Evolutionary conservation across 2,329 filamentous ascomycete genomes (phyloP).

Genomic region (Incumbomyces lentus): DNA sequence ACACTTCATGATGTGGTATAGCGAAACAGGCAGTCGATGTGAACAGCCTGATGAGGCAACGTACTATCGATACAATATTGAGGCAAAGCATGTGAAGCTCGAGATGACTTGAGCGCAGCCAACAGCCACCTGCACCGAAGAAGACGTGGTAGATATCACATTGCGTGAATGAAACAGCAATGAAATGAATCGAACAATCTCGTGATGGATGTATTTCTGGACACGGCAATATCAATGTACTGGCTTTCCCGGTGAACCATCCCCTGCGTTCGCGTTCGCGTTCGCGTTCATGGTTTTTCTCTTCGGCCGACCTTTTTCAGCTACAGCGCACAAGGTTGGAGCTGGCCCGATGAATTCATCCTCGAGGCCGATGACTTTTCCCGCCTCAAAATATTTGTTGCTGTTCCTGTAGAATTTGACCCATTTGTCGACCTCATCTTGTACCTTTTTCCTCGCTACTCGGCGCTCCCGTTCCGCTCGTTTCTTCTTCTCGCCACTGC

Average conservation of each 20-base stretch:
- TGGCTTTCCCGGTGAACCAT: slow-evolving; percentile 16
- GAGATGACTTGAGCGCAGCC: not conserved
- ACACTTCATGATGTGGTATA: not conserved
- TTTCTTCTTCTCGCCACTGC: slow-evolving; percentile 36
- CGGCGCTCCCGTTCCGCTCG: slow-evolving; percentile 53
- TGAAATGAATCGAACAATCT: no score
- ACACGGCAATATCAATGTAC: slow-evolving; percentile 11
- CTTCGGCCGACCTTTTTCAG: slow-evolving; percentile 55
- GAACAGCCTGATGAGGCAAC: not conserved
- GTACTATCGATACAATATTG: slow-evolving; percentile 2
- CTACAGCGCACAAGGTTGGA: slow-evolving; percentile 59
- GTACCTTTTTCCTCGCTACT: slow-evolving; percentile 54
- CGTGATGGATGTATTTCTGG: no score
- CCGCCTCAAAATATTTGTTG: slow-evolving; percentile 72
- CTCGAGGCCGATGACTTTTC: slow-evolving; percentile 50
- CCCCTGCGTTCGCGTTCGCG: not conserved
- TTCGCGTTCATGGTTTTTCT: slow-evolving; percentile 25
- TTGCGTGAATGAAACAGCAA: not conserved
- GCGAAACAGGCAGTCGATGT: slow-evolving; percentile 1
- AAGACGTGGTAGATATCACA: not conserved
- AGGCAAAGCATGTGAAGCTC: slow-evolving; percentile 1
- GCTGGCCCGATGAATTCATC: slow-evolving; percentile 34
- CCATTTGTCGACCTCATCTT: slow-evolving; percentile 67
- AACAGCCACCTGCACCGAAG: not conserved
- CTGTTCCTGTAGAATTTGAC: slow-evolving; percentile 69